Percentiles rank a stretch among this genome's conserved stretches.
These are phyloP conservation scores for Syzygium oleosum DNA, from an alignment of 345 rosid genomes.

Conservation along the genomic window DNA sequence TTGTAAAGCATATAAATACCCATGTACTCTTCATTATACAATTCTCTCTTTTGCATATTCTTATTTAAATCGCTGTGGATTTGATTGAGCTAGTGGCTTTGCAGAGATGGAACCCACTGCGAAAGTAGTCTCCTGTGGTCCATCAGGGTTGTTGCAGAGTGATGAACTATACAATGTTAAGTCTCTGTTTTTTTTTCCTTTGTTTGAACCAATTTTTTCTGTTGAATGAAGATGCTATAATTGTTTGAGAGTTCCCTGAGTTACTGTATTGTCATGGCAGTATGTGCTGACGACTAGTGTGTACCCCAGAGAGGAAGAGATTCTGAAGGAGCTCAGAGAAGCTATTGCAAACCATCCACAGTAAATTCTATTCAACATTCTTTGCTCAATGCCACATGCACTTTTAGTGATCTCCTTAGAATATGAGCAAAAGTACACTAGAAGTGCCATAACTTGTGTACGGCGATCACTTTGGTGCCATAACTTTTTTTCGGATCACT, in stretches of 20 bases:
- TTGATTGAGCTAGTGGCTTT: neutral
- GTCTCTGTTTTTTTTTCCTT: neutral
- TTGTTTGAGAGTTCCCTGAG: neutral
- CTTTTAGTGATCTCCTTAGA: no score
- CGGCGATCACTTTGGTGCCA: no score
- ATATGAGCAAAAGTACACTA: no score
- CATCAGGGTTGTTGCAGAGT: conserved; percentile 41
- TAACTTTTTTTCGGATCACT: no score
- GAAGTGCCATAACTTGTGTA: no score
- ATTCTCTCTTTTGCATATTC: neutral
- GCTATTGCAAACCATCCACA: conserved; percentile 40
- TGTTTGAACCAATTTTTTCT: neutral
- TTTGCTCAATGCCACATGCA: no score
- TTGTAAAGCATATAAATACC: neutral
- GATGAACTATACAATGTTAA: conserved; percentile 42
- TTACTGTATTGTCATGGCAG: conserved; percentile 8
- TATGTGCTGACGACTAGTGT: conserved; percentile 55
- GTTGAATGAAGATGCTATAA: neutral
- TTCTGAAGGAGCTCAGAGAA: conserved; percentile 50
- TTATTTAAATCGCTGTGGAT: neutral
- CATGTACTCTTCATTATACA: neutral
- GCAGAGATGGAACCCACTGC: neutral
- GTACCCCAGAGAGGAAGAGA: conserved; percentile 48
- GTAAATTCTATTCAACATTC: conserved; percentile 1
- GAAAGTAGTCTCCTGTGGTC: neutral